Conservation (phyloP, 2,329 filamentous ascomycete species). For the Colletotrichum shisoi region DNA sequence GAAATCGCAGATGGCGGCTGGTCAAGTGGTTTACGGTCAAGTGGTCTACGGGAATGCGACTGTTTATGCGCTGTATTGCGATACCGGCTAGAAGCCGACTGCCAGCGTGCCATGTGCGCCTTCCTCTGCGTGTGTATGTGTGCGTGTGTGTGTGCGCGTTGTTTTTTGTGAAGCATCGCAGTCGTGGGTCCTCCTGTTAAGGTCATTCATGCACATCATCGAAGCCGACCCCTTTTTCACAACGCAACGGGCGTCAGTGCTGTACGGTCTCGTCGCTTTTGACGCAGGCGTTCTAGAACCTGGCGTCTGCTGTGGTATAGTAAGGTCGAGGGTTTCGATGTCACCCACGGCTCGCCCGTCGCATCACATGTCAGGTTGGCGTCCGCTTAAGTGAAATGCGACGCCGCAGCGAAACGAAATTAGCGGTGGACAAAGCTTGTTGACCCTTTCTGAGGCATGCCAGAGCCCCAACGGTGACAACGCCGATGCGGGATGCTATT, state of each 20-base stretch:
- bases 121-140: conserved; percentile 7
- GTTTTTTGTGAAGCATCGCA: conserved; percentile 1
- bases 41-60: not conserved
- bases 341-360: not conserved
- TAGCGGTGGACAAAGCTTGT: conserved; percentile 37
- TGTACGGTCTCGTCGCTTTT: not conserved
- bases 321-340: conserved; percentile 4
- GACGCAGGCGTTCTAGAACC: conserved; percentile 11
- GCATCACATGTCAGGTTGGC: conserved; percentile 31
- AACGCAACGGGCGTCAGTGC: not conserved
- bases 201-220: conserved; percentile 29
- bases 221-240: not conserved
- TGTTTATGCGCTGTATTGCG: conserved; percentile 16
- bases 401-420: conserved; percentile 19
- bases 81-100: conserved; percentile 21
- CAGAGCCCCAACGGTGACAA: conserved; percentile 1
- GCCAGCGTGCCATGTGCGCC: conserved; percentile 8
- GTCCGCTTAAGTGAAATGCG: conserved; percentile 14
- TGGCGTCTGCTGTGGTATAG: not conserved
- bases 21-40: not conserved
- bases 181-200: conserved; percentile 5
- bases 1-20: not conserved
- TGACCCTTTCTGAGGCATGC: conserved; percentile 16
- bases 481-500: conserved; percentile 11
- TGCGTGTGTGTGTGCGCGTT: no score